Conservation (phyloP, 768 basidiomycete species). For the Boletus vinaceobasis region DNA sequence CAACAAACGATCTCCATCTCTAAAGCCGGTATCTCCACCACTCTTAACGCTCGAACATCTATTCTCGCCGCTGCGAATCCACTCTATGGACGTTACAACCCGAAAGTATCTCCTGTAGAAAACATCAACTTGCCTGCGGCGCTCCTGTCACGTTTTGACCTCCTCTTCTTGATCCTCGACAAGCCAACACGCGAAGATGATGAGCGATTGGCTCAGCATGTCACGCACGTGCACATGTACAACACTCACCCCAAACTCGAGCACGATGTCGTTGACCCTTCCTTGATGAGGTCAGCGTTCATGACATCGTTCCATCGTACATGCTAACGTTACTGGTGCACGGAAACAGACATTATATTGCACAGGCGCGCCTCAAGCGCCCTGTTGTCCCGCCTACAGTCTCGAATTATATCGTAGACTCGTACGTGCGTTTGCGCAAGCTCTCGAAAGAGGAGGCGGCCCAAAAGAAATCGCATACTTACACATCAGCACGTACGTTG, state of each 20-base stretch:
- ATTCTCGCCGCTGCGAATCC: slow-evolving; percentile 98
- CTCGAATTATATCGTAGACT: slow-evolving; percentile 90
- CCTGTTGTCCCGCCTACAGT: slow-evolving; percentile 88
- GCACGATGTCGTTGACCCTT: slow-evolving; percentile 79
- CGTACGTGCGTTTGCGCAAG: slow-evolving; percentile 94
- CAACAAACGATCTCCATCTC: slow-evolving; percentile 99
- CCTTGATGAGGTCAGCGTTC: slow-evolving; percentile 72
- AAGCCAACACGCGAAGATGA: slow-evolving; percentile 94
- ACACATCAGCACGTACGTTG: slow-evolving; percentile 94
- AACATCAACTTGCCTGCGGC: slow-evolving; percentile 99
- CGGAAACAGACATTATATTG: slow-evolving; percentile 82
- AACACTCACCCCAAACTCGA: slow-evolving; percentile 84
- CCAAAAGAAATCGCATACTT: slow-evolving; percentile 84
- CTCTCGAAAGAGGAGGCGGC: slow-evolving; percentile 87
- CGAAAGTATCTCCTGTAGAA: slow-evolving; percentile 95
- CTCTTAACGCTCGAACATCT: slow-evolving; percentile 94
- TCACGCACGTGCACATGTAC: slow-evolving; percentile 98
- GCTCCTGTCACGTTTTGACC: slow-evolving; percentile 91
- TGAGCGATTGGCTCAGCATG: slow-evolving; percentile 93
- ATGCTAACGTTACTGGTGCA: slow-evolving; percentile 1
- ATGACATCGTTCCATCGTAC: background rate
- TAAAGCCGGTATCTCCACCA: slow-evolving; percentile 98
- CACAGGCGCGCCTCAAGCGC: slow-evolving; percentile 80
- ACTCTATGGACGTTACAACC: slow-evolving; percentile 95
- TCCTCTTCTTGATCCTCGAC: slow-evolving; percentile 95